phyloP scores from a whole-genome alignment of 2,329 filamentous ascomycete species.

The Hirsutella thompsonii region DNA sequence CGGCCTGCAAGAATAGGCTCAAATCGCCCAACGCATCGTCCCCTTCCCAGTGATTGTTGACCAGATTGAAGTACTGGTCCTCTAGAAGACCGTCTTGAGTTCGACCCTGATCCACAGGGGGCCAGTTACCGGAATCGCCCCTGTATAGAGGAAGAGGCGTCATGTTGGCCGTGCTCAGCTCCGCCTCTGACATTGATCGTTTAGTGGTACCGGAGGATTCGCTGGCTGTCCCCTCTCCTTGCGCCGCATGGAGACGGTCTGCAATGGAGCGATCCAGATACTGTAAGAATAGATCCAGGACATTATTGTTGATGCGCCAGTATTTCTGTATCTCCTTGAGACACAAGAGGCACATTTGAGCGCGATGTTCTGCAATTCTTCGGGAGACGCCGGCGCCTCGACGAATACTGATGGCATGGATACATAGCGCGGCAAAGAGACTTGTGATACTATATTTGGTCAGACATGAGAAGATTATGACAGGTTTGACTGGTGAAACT shows the following conservation, averaged over 20 bases:
- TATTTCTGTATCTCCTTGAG: slow-evolving; percentile 25
- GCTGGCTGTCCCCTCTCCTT: slow-evolving; percentile 3
- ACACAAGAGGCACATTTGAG: slow-evolving; percentile 23
- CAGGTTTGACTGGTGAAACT: no score
- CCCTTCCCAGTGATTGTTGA: slow-evolving; percentile 21
- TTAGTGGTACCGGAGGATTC: slow-evolving; percentile 1
- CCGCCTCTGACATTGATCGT: slow-evolving; percentile 1
- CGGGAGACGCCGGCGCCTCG: slow-evolving; percentile 18
- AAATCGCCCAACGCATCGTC: slow-evolving; percentile 21
- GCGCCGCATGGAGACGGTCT: slow-evolving; percentile 16
- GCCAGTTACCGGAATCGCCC: slow-evolving; percentile 2
- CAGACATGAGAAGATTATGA: neutral
- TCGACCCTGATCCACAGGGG: slow-evolving; percentile 6
- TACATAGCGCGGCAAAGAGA: slow-evolving; percentile 23
- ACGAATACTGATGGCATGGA: slow-evolving; percentile 22
- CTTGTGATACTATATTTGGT: slow-evolving; percentile 17
- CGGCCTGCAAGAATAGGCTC: slow-evolving; percentile 18
- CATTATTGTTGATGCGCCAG: slow-evolving; percentile 25
- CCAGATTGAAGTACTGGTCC: slow-evolving; percentile 21
- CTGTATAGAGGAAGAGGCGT: slow-evolving; percentile 1
- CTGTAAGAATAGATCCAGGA: slow-evolving; percentile 23
- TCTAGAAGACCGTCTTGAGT: slow-evolving; percentile 15
- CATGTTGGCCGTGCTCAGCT: neutral
- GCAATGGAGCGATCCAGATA: slow-evolving; percentile 24
- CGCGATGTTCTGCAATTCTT: slow-evolving; percentile 22